These are phyloP conservation scores for Magnusiomyces fungicola DNA, from an alignment of 1,139 yeast species.

Conservation along the genomic window DNA sequence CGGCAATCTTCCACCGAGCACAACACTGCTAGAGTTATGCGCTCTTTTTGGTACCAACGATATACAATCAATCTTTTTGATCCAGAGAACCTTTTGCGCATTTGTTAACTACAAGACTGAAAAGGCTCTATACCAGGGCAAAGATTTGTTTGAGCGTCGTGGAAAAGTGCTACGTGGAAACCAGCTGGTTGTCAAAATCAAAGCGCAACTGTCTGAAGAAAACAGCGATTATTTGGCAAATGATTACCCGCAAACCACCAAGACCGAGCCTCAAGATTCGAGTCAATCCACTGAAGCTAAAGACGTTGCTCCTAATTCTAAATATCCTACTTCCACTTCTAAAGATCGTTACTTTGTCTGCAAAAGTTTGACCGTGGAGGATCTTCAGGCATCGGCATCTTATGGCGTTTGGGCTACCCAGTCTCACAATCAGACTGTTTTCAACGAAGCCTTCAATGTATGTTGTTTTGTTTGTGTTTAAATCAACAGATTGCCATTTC, in stretches of 20 bases:
- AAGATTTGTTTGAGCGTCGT: conserved; percentile 23
- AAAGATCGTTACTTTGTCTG: conserved; percentile 34
- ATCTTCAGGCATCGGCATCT: conserved; percentile 30
- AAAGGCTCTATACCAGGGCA: conserved; percentile 30
- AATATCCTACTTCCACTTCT: conserved; percentile 3
- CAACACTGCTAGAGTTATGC: conserved; percentile 32
- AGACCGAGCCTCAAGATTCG: too few species aligned
- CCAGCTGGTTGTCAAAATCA: conserved; percentile 28
- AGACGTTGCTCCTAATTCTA: too few species aligned
- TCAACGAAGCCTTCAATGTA: conserved; percentile 32
- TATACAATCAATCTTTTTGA: conserved; percentile 34
- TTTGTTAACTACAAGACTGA: conserved; percentile 33
- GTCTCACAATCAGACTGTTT: conserved; percentile 32
- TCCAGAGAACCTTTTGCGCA: conserved; percentile 36
- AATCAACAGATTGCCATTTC: too few species aligned
- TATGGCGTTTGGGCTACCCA: conserved; percentile 37
- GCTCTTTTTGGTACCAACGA: conserved; percentile 33
- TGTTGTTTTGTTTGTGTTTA: background rate
- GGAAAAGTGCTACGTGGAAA: conserved; percentile 30
- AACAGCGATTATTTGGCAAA: conserved; percentile 3
- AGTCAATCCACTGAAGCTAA: too few species aligned
- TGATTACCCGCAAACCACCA: background rate
- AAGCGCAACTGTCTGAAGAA: conserved; percentile 6
- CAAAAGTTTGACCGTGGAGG: conserved; percentile 35
- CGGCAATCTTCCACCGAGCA: conserved; percentile 34